Percentiles rank a stretch among this genome's conserved stretches.
phyloP scores from a whole-genome alignment of 2,329 filamentous ascomycete genomes.

The Trichoderma endophyticum region DNA sequence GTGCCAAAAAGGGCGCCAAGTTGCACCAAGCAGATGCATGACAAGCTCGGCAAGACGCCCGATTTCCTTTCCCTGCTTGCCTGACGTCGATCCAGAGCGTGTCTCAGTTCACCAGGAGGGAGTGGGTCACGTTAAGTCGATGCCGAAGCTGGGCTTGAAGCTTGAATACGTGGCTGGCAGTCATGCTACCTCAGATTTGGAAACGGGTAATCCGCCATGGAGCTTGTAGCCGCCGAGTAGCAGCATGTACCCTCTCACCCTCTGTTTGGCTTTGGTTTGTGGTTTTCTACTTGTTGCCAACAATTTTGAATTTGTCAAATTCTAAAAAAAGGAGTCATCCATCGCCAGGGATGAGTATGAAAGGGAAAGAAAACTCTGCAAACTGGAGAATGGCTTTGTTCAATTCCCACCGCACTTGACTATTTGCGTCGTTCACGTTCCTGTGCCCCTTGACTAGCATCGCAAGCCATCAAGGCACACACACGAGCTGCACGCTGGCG shows the following conservation, averaged over 20 bases:
- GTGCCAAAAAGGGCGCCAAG: slow-evolving; percentile 10
- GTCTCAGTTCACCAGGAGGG: slow-evolving; percentile 11
- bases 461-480: slow-evolving; percentile 17
- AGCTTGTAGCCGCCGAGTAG: slow-evolving; percentile 9
- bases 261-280: background rate
- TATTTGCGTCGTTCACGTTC: slow-evolving; percentile 17
- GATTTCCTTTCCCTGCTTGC: slow-evolving; percentile 2
- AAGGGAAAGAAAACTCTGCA: background rate
- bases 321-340: background rate
- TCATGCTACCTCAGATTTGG: slow-evolving; percentile 11
- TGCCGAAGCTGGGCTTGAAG: slow-evolving; percentile 16
- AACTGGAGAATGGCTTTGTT: background rate
- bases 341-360: background rate
- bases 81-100: slow-evolving; percentile 15
- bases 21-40: background rate
- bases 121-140: slow-evolving; percentile 4
- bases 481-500: background rate
- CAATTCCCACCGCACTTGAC: slow-evolving; percentile 13
- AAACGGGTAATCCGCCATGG: background rate
- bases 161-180: slow-evolving; percentile 17
- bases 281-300: background rate
- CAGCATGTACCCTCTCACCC: background rate
- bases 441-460: slow-evolving; percentile 18
- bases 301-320: background rate
- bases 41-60: slow-evolving; percentile 15